These are phyloP conservation scores for Nakazawaea ishiwadae DNA, from an alignment of 805 yeast species.

Conservation along the genomic window DNA sequence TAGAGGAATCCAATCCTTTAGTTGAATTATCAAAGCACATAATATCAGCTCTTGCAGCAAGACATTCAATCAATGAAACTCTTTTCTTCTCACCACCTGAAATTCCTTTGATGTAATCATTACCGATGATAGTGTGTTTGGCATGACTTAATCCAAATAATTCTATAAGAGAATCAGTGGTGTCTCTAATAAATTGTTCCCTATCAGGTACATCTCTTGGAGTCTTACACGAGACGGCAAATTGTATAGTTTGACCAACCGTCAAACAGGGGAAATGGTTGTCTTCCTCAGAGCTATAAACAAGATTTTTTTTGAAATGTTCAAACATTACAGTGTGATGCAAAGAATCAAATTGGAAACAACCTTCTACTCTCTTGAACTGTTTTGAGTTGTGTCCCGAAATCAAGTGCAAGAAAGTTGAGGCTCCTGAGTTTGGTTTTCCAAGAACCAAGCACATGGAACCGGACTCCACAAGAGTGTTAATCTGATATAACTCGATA, in stretches of 20 bases:
- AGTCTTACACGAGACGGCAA: constrained; percentile 52
- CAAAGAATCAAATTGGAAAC: constrained; percentile 45
- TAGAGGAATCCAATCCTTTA: constrained; percentile 61
- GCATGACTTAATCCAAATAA: constrained; percentile 59
- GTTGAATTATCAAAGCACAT: constrained; percentile 62
- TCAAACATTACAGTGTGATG: constrained; percentile 42
- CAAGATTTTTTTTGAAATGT: constrained; percentile 40
- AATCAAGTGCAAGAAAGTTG: constrained; percentile 43
- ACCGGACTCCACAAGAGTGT: constrained; percentile 31
- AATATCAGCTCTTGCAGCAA: constrained; percentile 35
- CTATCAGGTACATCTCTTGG: no score
- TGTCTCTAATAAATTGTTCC: constrained; percentile 36
- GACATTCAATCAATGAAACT: constrained; percentile 48
- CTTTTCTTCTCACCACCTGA: constrained; percentile 57
- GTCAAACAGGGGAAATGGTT: constrained; percentile 51
- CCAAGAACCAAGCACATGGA: constrained; percentile 50
- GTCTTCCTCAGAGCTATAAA: constrained; percentile 55
- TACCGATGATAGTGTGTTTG: constrained; percentile 37
- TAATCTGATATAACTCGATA: background rate
- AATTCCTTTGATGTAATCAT: constrained; percentile 50
- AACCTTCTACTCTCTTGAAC: constrained; percentile 47
- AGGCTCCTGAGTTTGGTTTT: constrained; percentile 64
- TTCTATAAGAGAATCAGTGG: constrained; percentile 43
- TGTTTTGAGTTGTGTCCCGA: constrained; percentile 39
- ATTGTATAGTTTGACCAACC: constrained; percentile 51